Percentiles rank a stretch among this genome's conserved stretches.
Conservation (phyloP, 805 yeast genomes). For the Saccharomycodes ludwigii region DNA sequence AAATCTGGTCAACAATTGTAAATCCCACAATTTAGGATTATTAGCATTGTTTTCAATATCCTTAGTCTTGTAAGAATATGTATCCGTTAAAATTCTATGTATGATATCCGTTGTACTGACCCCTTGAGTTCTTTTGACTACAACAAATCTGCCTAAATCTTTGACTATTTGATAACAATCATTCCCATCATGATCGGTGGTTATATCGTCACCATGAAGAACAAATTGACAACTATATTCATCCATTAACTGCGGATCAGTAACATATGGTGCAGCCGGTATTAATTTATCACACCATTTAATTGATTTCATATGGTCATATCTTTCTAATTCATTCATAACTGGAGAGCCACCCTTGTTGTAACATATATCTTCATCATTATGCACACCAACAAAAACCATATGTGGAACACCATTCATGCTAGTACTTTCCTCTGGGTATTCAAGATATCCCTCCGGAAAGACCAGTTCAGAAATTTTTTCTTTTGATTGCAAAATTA, state of each 20-base stretch:
- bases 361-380: constrained; percentile 69
- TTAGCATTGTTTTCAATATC: constrained; percentile 3
- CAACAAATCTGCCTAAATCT: constrained; percentile 71
- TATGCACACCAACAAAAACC: constrained; percentile 57
- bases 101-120: constrained; percentile 93
- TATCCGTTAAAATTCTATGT: constrained; percentile 56
- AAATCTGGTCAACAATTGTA: constrained; percentile 29
- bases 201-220: constrained; percentile 98
- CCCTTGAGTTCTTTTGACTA: constrained; percentile 89
- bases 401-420: background rate
- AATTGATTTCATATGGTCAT: constrained; percentile 78
- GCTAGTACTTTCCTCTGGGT: constrained; percentile 3
- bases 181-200: constrained; percentile 90
- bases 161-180: constrained; percentile 84
- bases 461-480: constrained; percentile 65
- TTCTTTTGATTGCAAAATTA: constrained; percentile 84
- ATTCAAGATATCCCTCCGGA: constrained; percentile 2
- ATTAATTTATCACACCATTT: constrained; percentile 81
- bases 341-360: constrained; percentile 96
- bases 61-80: constrained; percentile 3
- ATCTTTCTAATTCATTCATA: constrained; percentile 70
- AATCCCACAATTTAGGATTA: constrained; percentile 6
- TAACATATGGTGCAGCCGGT: constrained; percentile 98
- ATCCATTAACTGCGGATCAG: constrained; percentile 73
- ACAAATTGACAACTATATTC: constrained; percentile 68